These are phyloP conservation scores for Tetracladium marchalianum DNA, from an alignment of 495 filamentous ascomycete genomes.

Conservation along the genomic window DNA sequence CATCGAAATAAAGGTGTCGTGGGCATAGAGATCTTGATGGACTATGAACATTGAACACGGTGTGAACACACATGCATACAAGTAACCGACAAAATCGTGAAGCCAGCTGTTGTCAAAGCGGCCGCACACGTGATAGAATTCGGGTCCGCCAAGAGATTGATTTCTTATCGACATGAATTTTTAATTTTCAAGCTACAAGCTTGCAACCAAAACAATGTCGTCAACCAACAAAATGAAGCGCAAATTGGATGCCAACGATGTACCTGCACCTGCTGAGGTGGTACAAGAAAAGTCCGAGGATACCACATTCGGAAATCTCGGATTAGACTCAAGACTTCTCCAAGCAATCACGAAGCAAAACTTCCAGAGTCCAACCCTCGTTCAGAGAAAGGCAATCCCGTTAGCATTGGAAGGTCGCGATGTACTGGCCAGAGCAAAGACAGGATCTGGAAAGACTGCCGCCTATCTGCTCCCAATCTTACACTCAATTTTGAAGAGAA, in stretches of 20 bases:
- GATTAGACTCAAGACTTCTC: slow-evolving; percentile 74
- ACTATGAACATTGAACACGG: no score
- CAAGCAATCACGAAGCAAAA: slow-evolving; percentile 77
- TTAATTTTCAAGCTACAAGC: no score
- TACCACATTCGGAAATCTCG: slow-evolving; percentile 31
- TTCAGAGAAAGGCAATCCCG: slow-evolving; percentile 83
- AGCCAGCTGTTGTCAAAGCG: no score
- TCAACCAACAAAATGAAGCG: slow-evolving; percentile 30
- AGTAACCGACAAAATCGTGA: no score
- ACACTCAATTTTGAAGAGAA: slow-evolving; percentile 67
- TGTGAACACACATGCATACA: no score
- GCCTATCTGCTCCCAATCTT: slow-evolving; percentile 90
- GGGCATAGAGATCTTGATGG: no score
- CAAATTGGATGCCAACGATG: slow-evolving; percentile 42
- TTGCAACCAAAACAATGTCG: no score
- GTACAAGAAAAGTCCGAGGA: slow-evolving; percentile 5
- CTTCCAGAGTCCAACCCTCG: slow-evolving; percentile 73
- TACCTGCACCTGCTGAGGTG: slow-evolving; percentile 24
- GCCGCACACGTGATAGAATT: no score
- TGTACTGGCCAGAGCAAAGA: slow-evolving; percentile 83
- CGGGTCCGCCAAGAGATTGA: no score
- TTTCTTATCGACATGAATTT: no score
- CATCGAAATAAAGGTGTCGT: no score
- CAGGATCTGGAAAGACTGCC: slow-evolving; percentile 92
- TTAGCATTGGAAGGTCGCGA: slow-evolving; percentile 84